phyloP scores from a whole-genome alignment of 31 red algal genomes.

The Odonthalia washingtoniensis region DNA sequence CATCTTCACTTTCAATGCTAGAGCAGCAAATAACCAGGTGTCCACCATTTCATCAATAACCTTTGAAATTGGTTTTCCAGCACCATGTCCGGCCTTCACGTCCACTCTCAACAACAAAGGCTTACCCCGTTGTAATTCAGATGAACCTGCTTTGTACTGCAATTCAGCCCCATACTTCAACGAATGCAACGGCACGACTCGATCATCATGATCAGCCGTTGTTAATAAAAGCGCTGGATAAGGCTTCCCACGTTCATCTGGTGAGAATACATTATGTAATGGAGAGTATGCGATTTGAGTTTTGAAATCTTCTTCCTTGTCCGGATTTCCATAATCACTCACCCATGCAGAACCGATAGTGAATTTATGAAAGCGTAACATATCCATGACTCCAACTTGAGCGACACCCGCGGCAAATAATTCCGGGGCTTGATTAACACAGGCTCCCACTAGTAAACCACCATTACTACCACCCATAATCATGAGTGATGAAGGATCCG shows the following conservation, averaged over 20 bases:
- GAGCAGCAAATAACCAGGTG: constrained; percentile 64
- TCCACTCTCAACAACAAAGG: constrained; percentile 81
- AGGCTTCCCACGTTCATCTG: constrained; percentile 58
- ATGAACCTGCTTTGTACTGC: constrained; percentile 61
- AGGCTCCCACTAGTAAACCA: constrained; percentile 82
- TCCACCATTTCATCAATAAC: constrained; percentile 71
- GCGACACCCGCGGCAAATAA: constrained; percentile 83
- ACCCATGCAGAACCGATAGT: constrained; percentile 85
- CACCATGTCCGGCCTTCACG: constrained; percentile 87
- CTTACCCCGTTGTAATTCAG: constrained; percentile 40
- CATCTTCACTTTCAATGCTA: constrained; percentile 47
- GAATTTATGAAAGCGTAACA: constrained; percentile 83
- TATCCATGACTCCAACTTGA: constrained; percentile 81
- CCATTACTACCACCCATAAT: constrained; percentile 92
- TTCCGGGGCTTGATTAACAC: constrained; percentile 82
- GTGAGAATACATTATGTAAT: constrained; percentile 78
- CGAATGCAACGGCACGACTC: constrained; percentile 81
- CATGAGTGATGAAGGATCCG: constrained; percentile 52
- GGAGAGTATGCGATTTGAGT: constrained; percentile 75
- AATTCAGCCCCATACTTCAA: constrained; percentile 76
- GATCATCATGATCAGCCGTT: constrained; percentile 82
- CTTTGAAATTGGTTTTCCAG: constrained; percentile 80
- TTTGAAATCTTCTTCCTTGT: constrained; percentile 76
- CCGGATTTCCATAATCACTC: constrained; percentile 78
- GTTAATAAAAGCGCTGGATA: constrained; percentile 83